Evolutionary conservation across 208 protist genomes (phyloP), one percentile per base, ranked within the genome.

Genomic region (Leishmania lainsoni): DNA sequence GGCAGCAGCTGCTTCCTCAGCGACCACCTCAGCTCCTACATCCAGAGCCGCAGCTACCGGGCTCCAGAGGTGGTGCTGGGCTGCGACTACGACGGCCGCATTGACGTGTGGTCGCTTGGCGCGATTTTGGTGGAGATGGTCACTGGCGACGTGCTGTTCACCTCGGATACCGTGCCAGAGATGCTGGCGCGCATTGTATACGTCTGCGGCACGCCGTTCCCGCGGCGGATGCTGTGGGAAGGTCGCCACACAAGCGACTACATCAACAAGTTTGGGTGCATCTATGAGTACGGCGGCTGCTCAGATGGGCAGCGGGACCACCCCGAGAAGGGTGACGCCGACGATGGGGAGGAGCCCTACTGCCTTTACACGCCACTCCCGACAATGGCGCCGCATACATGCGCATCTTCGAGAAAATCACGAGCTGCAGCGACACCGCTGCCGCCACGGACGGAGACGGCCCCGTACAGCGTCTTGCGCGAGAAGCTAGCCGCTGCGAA

Each of bases 81-180:
- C 65, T 95, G 93, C 79, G 93, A 97, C 83, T 99, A 99, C 85
- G 96, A 98, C 88, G 91, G 95, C 71, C 94, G 96, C 72, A 98
- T 99, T 79, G 97, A 99, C 85, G 92, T 99, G 1, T 99, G 98
- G 97, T 99, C 97, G 5, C 90, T 99, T 56, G 97, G 97, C 20
- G 97, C 96, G 26, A 99, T 99, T 79, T 81, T 99, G 26, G 93
- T 92, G 3, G 97, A 99, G 88, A 95, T 99, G 68, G 95, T 93
- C 39, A 99, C 96, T 0, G 97, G 98, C 5, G 89, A 97, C 58
- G 98, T 99, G 29, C 94, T 99, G 65, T 99, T 99, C 90, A 93
- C 95, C 29, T 98, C 97, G 63, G 93, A 98, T 66, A 98, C 96
- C 20, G 93, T 98, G 48, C 92, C 93, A 58, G 96, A 98, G 82